These are phyloP conservation scores for Erythrobasidium hasegawianum DNA, from an alignment of 1,284 basidiomycete species.

Conservation along the genomic window DNA sequence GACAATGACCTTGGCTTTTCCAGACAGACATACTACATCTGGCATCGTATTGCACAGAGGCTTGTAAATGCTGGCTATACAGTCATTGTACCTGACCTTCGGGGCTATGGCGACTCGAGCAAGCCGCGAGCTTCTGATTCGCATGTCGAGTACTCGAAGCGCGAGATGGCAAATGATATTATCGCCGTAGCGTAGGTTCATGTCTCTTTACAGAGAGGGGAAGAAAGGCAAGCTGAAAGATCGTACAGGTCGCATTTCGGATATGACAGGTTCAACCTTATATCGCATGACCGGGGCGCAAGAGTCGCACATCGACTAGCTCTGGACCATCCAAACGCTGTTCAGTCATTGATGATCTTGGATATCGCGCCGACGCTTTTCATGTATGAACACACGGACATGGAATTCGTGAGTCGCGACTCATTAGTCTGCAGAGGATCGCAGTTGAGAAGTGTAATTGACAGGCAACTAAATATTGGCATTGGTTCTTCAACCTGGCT, in stretches of 20 bases:
- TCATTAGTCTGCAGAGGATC: background rate
- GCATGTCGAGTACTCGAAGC: constrained; percentile 50
- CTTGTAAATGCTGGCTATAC: constrained; percentile 47
- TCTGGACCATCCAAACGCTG: constrained; percentile 47
- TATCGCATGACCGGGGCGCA: constrained; percentile 52
- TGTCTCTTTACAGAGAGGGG: too few relatives aligned
- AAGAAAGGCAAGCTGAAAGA: constrained; percentile 17
- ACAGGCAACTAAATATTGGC: background rate
- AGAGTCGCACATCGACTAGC: constrained; percentile 50
- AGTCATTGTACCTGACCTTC: constrained; percentile 48
- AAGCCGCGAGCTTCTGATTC: constrained; percentile 43
- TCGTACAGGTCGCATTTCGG: constrained; percentile 38
- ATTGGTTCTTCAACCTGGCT: constrained; percentile 49
- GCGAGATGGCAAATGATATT: constrained; percentile 50
- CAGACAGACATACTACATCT: constrained; percentile 49
- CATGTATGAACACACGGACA: constrained; percentile 46
- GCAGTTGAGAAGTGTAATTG: too few relatives aligned
- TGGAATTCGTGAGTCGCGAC: constrained; percentile 37
- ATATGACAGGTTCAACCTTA: constrained; percentile 44
- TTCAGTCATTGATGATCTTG: constrained; percentile 48
- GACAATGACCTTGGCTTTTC: constrained; percentile 37
- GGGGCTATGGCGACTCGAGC: constrained; percentile 46
- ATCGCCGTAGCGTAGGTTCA: constrained; percentile 48
- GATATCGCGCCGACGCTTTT: constrained; percentile 49
- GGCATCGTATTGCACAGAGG: constrained; percentile 45